Evolutionary conservation across 257 asterid species (phyloP), one percentile per base, ranked within the genome.

Genomic region (Fraxinus quadrangulata): DNA sequence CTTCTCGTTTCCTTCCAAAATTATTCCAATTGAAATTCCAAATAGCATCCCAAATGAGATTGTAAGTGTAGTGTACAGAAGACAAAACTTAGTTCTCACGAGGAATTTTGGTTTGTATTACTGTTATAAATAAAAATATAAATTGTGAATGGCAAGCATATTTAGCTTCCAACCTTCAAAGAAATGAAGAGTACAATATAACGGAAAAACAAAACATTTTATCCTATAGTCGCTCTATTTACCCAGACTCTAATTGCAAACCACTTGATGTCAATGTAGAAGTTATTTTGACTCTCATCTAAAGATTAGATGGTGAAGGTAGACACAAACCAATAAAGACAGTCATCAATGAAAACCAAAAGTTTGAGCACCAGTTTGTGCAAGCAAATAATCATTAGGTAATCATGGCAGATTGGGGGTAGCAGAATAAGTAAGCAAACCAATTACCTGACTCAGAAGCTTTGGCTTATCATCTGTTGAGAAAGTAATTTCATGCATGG

Each of bases 401-500:
- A 59, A 56, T 65, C 79, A 63, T 56, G 47, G 65, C 56, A 42
- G 67, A 73, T 40, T 23, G 47, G 74, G 49, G 49, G n/a, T 61
- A 78, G 37, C 19, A 49, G 34, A 78, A 63, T 36, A 67, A 73
- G 74, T 37, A 74, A 78, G 77, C 70, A 69, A 39, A 39, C 66
- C 75, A 72, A 66, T 56, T 81, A 95, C 98, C 97, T 92, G 96
- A 87, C 98, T 95, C 71, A 95, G 97, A 84, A 95, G 94, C 83
- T 95, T 95, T 68, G 97, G 99, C 83, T 89, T 93, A 90, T 95
- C 97, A 71, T 85, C 90, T 8, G 89, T 87, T 83, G 99, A 95
- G 85, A 91, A 93, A 30, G 98, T 95, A 83, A 95, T 95, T 85
- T 95, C 99, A 84, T 95, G 99, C 97, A 93, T 90, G 78, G 98